Evolutionary conservation across 805 yeast genomes (phyloP), one percentile per base, ranked within the genome.

Genomic region (Ogataea trehaloabstinens): DNA sequence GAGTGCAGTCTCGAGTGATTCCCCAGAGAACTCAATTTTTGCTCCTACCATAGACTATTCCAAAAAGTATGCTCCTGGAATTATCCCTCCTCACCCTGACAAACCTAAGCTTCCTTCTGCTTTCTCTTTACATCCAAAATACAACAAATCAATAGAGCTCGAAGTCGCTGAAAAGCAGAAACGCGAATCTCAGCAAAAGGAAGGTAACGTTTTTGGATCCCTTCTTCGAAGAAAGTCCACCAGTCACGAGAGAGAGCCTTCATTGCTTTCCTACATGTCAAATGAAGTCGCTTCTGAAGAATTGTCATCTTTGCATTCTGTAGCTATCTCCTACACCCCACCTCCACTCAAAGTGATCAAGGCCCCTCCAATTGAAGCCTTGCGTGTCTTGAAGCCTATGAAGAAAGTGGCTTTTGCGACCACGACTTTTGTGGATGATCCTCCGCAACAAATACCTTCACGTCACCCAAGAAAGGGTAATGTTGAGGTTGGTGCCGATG

Each of bases 401-500:
- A 72, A 76, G 46, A 68, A 90, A 44, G 95, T 88, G 4, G 73
- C 79, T 0, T 90, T 90, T 61, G 88, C 93, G 0, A 71, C 87
- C 4, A 85, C 85, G 35, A 78, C 82, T 37, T 74, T 88, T 44
- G 71, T 70, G 0, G 70, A 69, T 45, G 96, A 90, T 60, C 97
- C 97, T 2, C 95, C 96, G 1, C 97, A 90, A 55, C 96, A 89
- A 57, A 85, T 90, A 44, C 97, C 97, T 2, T 84, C 95, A 2
- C 67, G 95, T 54, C 74, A 72, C 43, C 96, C 97, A 5, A 71
- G 82, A 48, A 72, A 74, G 50, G 96, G 97, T 6, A 83, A 87
- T 54, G 89, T 82, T 17, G 70, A 66, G 35, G 46, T 64, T 24
- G 49, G 53, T 19, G 19, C 50, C 2, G 60, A 63, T 40, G 68